Percentiles rank a stretch among this genome's conserved stretches.
Conservation (phyloP, 148 eudicot genomes). For the Agrostemma githago region DNA sequence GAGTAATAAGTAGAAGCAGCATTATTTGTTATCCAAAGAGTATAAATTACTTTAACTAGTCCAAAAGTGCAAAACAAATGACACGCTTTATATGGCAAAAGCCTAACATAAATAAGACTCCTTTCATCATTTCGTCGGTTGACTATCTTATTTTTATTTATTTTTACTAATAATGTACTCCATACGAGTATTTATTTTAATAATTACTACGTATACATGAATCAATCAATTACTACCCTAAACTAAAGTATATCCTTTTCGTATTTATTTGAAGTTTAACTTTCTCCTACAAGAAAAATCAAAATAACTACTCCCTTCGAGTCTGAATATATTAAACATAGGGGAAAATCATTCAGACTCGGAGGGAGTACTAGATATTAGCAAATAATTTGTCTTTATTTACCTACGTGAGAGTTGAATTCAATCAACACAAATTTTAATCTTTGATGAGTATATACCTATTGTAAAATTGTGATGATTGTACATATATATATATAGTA, state of each 20-base stretch:
- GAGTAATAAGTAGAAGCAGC: conserved; percentile 10
- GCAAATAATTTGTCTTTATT: no score
- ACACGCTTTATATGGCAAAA: conserved; percentile 28
- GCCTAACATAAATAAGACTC: conserved; percentile 22
- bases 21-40: conserved; percentile 10
- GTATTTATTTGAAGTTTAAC: neutral
- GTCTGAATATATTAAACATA: no score
- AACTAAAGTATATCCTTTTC: neutral
- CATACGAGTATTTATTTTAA: neutral
- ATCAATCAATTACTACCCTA: neutral
- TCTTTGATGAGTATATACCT: no score
- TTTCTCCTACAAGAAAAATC: no score
- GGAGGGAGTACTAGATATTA: no score
- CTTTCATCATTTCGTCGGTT: conserved; percentile 30
- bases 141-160: neutral
- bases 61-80: conserved; percentile 24
- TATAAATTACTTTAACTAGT: conserved; percentile 25
- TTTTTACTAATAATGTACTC: neutral
- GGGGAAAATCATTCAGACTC: no score
- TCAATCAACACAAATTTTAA: no score
- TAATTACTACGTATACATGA: neutral
- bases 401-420: no score
- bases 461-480: no score
- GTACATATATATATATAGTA: no score
- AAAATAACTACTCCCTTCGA: no score